Evolutionary conservation across 2,329 filamentous ascomycete species (phyloP).

Genomic region (Paraconiothyrium brasiliense): DNA sequence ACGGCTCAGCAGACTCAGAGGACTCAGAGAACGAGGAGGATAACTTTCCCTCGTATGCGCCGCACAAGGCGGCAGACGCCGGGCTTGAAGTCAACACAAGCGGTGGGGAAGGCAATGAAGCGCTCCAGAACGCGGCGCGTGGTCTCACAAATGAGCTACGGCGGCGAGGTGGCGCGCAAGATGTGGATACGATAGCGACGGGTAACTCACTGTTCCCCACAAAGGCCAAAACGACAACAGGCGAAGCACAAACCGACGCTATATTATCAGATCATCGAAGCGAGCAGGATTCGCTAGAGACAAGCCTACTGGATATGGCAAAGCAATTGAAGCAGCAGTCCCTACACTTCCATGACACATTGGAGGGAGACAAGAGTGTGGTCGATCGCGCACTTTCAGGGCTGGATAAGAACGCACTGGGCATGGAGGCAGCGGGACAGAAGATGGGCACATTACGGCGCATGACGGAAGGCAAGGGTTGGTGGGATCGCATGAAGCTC

Average conservation of each 20-base stretch:
- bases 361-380: slow-evolving; percentile 79
- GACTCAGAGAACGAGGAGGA: slow-evolving; percentile 56
- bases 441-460: slow-evolving; percentile 79
- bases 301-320: slow-evolving; percentile 83
- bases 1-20: slow-evolving; percentile 48
- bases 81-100: slow-evolving; percentile 43
- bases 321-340: slow-evolving; percentile 79
- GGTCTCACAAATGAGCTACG: slow-evolving; percentile 47
- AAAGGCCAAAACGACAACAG: slow-evolving; percentile 36
- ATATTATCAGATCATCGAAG: slow-evolving; percentile 78
- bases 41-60: slow-evolving; percentile 53
- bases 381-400: slow-evolving; percentile 76
- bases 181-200: slow-evolving; percentile 36
- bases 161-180: slow-evolving; percentile 37
- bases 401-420: slow-evolving; percentile 77
- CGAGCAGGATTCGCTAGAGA: slow-evolving; percentile 85
- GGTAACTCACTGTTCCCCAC: slow-evolving; percentile 55
- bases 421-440: slow-evolving; percentile 78
- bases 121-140: slow-evolving; percentile 45
- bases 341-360: slow-evolving; percentile 72
- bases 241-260: slow-evolving; percentile 63
- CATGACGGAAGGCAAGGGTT: slow-evolving; percentile 89
- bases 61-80: slow-evolving; percentile 45
- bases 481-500: slow-evolving; percentile 83
- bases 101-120: slow-evolving; percentile 41